phyloP scores from a whole-genome alignment of 1,284 basidiomycete species.

The Rhodotorula sp. region DNA sequence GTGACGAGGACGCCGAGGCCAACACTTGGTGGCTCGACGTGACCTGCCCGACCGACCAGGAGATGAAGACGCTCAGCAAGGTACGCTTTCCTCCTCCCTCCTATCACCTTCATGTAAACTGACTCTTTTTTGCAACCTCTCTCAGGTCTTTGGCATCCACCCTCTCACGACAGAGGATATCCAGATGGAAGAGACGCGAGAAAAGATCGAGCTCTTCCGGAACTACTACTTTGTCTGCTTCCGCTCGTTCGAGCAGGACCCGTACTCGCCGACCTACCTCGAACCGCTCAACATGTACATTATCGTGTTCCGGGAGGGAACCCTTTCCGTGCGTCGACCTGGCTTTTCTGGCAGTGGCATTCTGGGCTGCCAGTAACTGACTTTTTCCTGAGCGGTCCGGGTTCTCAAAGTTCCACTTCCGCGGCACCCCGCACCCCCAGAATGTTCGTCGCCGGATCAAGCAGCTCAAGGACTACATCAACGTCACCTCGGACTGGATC shows the following conservation, averaged over 20 bases:
- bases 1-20: constrained; percentile 58
- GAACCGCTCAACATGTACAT: constrained; percentile 99
- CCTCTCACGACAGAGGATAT: constrained; percentile 99
- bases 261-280: constrained; percentile 93
- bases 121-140: neutral
- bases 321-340: constrained; percentile 67
- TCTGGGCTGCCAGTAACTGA: neutral
- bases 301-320: constrained; percentile 98
- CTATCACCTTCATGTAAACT: neutral
- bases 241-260: constrained; percentile 98
- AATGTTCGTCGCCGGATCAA: constrained; percentile 98
- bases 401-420: constrained; percentile 81
- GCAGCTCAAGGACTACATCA: constrained; percentile 99
- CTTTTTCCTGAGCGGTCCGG: neutral
- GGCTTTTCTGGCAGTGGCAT: neutral
- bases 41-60: constrained; percentile 89
- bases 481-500: constrained; percentile 99
- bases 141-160: constrained; percentile 91
- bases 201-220: constrained; percentile 98
- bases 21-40: constrained; percentile 99
- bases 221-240: constrained; percentile 99
- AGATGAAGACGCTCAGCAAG: constrained; percentile 96
- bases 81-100: constrained; percentile 52
- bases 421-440: constrained; percentile 94
- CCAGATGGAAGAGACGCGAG: constrained; percentile 97